Evolutionary conservation across 345 rosid species (phyloP).

Genomic region (Euphorbia pulcherrima): DNA sequence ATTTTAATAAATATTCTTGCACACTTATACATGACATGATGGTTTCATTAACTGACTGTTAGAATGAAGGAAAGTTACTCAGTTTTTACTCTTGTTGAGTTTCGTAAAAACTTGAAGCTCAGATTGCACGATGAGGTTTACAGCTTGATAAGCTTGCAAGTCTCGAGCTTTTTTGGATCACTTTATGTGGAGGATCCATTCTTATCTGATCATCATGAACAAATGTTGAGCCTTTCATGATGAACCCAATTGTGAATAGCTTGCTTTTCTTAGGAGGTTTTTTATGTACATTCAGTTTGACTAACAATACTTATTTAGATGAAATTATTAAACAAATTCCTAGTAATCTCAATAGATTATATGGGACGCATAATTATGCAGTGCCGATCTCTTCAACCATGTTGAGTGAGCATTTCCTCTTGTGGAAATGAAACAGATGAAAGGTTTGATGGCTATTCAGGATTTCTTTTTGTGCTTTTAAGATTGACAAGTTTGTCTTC

Average conservation of each 20-base stretch:
- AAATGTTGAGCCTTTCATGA: not conserved
- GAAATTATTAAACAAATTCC: not conserved
- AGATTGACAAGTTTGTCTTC: not conserved
- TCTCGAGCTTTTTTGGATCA: not conserved
- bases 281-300: not conserved
- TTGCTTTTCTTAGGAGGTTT: not conserved
- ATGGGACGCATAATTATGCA: not conserved
- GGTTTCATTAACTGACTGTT: not conserved
- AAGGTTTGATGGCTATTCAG: slow-evolving; percentile 1
- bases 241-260: not conserved
- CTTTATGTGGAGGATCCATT: not conserved
- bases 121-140: not conserved
- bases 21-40: not conserved
- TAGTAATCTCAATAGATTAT: not conserved
- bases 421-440: not conserved
- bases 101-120: not conserved
- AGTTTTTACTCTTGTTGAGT: not conserved
- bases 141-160: not conserved
- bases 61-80: not conserved
- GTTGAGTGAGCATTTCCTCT: not conserved
- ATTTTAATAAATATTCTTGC: not conserved
- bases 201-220: not conserved
- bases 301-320: not conserved
- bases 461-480: not conserved
- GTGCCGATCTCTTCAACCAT: slow-evolving; percentile 1